Evolutionary conservation across 257 asterid genomes (phyloP).

Genomic region (Linaria vulgaris): DNA sequence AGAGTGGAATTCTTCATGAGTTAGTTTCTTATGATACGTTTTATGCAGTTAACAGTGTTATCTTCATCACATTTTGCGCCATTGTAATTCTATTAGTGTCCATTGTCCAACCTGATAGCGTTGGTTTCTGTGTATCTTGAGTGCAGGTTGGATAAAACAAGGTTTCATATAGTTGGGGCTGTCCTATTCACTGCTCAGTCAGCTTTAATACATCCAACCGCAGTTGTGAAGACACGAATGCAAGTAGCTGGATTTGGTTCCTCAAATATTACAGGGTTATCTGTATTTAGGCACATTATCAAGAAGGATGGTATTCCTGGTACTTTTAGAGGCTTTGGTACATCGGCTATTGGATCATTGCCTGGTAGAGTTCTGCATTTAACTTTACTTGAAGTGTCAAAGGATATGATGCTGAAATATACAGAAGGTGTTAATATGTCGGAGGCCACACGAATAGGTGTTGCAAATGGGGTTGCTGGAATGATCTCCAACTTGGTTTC

Average conservation of each 20-base stretch:
- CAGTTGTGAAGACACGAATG: conserved; percentile 90
- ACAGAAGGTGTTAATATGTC: conserved; percentile 61
- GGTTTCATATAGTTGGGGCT: conserved; percentile 87
- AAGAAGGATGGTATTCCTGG: conserved; percentile 68
- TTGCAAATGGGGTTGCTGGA: conserved; percentile 86
- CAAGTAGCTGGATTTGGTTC: conserved; percentile 78
- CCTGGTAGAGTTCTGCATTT: conserved; percentile 92
- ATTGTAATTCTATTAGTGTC: not conserved
- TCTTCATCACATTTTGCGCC: not conserved
- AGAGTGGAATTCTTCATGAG: not conserved
- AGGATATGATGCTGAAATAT: conserved; percentile 67
- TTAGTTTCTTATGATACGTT: not conserved
- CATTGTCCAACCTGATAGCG: conserved; percentile 9
- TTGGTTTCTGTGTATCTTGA: conserved; percentile 20
- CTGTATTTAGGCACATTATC: conserved; percentile 62
- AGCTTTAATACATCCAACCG: conserved; percentile 85
- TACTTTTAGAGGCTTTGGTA: conserved; percentile 82
- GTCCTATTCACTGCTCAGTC: conserved; percentile 84
- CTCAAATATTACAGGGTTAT: conserved; percentile 52
- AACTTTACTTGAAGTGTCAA: conserved; percentile 83
- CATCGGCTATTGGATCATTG: conserved; percentile 85
- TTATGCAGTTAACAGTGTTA: not conserved
- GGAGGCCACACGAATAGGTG: conserved; percentile 74
- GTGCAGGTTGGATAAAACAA: conserved; percentile 81
- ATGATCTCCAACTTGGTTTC: conserved; percentile 84